These are phyloP conservation scores for Aspergillus sp. DNA, from an alignment of 2,329 filamentous ascomycete genomes.

Conservation along the genomic window DNA sequence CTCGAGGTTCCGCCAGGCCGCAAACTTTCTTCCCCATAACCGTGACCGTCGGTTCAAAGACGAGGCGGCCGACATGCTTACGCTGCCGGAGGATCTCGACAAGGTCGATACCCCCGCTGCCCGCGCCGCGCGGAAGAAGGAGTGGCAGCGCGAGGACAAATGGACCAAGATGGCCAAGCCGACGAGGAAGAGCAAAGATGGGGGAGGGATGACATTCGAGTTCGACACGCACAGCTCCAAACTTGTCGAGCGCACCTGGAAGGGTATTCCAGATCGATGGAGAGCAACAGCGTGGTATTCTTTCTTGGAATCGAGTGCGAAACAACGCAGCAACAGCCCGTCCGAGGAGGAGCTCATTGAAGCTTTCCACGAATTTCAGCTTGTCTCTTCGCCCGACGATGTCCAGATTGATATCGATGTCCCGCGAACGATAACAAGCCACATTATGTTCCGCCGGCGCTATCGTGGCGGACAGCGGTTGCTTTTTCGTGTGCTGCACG, in stretches of 20 bases:
- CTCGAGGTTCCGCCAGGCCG: slow-evolving; percentile 50
- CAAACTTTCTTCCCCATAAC: slow-evolving; percentile 54
- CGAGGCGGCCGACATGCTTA: slow-evolving; percentile 65
- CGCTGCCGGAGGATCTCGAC: slow-evolving; percentile 51
- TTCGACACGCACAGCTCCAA: slow-evolving; percentile 84
- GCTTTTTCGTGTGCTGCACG: slow-evolving; percentile 88
- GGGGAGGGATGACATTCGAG: slow-evolving; percentile 65
- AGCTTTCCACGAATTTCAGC: slow-evolving; percentile 70
- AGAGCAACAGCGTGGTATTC: slow-evolving; percentile 91
- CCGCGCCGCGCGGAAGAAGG: slow-evolving; percentile 54
- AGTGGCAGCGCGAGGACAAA: slow-evolving; percentile 62
- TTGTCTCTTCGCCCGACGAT: slow-evolving; percentile 78
- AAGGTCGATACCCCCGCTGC: slow-evolving; percentile 48
- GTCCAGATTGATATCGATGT: slow-evolving; percentile 97
- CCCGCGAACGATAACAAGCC: slow-evolving; percentile 86
- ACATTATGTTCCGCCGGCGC: slow-evolving; percentile 93
- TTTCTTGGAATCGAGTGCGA: slow-evolving; percentile 77
- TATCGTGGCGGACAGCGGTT: slow-evolving; percentile 91
- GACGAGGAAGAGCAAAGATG: slow-evolving; percentile 44
- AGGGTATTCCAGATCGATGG: slow-evolving; percentile 96
- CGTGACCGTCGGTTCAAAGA: slow-evolving; percentile 54
- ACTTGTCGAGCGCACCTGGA: slow-evolving; percentile 89
- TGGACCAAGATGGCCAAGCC: slow-evolving; percentile 65
- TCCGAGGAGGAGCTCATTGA: slow-evolving; percentile 70
- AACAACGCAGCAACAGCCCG: slow-evolving; percentile 58